Conservation (phyloP, 2,329 filamentous ascomycete genomes). For the Hymenoscyphus infarciens region DNA sequence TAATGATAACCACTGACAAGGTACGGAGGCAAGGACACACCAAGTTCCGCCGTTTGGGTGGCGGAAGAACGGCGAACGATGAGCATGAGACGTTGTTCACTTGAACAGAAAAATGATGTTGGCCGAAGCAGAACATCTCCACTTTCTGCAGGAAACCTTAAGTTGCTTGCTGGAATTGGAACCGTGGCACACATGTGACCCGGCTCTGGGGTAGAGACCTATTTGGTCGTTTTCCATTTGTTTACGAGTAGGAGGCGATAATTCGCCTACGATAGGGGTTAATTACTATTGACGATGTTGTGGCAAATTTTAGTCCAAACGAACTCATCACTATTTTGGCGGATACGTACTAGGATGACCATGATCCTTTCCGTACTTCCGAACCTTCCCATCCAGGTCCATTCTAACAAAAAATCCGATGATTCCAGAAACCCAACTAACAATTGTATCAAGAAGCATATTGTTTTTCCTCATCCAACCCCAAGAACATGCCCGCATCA, state of each 20-base stretch:
- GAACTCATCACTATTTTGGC: constrained; percentile 16
- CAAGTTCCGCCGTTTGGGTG: not conserved
- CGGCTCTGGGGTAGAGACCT: not conserved
- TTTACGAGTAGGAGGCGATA: not conserved
- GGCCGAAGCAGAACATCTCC: not conserved
- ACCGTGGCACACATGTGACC: not conserved
- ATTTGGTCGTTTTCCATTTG: not conserved
- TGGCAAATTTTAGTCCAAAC: not conserved
- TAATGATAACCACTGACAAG: not conserved
- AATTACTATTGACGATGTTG: not conserved
- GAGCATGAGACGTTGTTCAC: not conserved
- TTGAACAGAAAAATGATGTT: not conserved
- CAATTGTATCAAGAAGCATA: constrained; percentile 56
- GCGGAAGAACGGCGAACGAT: not conserved
- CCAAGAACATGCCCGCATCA: constrained; percentile 63
- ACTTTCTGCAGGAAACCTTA: too few relatives aligned
- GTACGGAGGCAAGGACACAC: not conserved
- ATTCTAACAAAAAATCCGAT: constrained; percentile 56
- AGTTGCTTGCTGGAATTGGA: not conserved
- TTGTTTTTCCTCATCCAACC: constrained; percentile 56
- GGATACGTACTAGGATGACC: constrained; percentile 51
- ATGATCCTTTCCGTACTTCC: constrained; percentile 52
- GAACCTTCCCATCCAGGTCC: constrained; percentile 56
- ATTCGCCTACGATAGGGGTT: not conserved
- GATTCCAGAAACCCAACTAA: constrained; percentile 50